Base-by-base conservation (phyloP, 164 flowering plant species). In the Magnolia sinica region DNA sequence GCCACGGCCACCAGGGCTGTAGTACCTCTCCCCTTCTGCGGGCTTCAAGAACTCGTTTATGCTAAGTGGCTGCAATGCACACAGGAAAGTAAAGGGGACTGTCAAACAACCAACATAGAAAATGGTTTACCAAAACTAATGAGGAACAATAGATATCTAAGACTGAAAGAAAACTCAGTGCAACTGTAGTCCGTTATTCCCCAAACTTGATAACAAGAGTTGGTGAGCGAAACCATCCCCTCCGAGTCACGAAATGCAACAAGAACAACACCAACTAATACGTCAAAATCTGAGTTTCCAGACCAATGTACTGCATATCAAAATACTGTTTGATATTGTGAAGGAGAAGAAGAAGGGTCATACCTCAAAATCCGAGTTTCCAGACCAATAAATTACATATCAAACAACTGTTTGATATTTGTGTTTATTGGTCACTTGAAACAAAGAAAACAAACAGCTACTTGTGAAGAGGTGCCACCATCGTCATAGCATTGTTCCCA, bases 21-120 rank as follows among this genome's bases (percentile, higher is more conserved):
- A 88, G 84, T 74, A 82, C 79, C 79, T 86, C 76, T 89, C 97
- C 16, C 97, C 95, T 16, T 91, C 96, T 75, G 91, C 90, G 45
- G 98, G 95, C 90, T 93, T 95, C 89, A 95, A 86, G 81, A 94
- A 95, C 80, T 93, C 98, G 61, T 87, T 89, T 9, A 95, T 90
- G 91, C 89, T 93, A 23, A 93, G 80, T 77, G 96, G 80, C 99
- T 95, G 71, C 77, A 16, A 29, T 18, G 29, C 50, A 29, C 65
- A 49, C 24, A 63, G 8, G 65, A 6, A 4, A 58, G 29, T 4
- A 49, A 29, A 69, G 37, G 13, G 71, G 45, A 37, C 45, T 37
- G 61, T 55, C 16, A 55, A 55, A 10, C 61, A 55, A 55, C 19
- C 13, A 55, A 1, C 61, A 55, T 55, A 11, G 18, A 16, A 3